phyloP scores from a whole-genome alignment of 2,329 filamentous ascomycete species.

The Pseudocercospora cruenta region DNA sequence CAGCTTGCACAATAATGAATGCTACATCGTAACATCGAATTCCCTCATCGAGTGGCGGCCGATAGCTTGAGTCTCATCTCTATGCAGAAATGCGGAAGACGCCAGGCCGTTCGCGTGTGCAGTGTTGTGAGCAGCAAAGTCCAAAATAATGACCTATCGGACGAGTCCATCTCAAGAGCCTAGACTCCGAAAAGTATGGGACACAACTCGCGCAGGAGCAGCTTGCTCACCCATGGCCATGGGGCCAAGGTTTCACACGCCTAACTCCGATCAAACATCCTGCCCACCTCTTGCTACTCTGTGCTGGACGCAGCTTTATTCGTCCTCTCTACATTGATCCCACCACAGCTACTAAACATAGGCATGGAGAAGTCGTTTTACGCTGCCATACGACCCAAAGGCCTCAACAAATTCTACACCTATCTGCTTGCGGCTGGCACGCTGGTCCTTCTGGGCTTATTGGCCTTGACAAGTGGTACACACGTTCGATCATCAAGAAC shows the following conservation, averaged over 20 bases:
- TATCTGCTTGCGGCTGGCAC: background rate
- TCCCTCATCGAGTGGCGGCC: no score
- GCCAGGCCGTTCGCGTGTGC: no score
- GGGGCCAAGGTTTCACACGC: no score
- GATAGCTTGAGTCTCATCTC: no score
- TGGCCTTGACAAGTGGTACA: background rate
- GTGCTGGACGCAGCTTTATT: no score
- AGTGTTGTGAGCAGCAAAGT: no score
- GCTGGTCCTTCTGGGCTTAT: background rate
- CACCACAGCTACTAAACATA: background rate
- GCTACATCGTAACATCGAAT: no score
- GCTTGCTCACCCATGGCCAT: background rate
- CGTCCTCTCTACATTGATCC: background rate
- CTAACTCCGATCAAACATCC: background rate
- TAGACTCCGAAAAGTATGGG: background rate
- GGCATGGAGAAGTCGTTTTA: background rate
- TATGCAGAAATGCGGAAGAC: no score
- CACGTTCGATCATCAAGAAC: background rate
- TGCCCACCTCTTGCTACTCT: no score
- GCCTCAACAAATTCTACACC: background rate
- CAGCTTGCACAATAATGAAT: no score
- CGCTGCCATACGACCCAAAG: background rate
- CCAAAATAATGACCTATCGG: no score
- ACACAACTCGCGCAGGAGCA: background rate
- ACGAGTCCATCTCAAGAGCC: background rate